phyloP scores from a whole-genome alignment of 768 basidiomycete species.

The Lenzites betulinus region DNA sequence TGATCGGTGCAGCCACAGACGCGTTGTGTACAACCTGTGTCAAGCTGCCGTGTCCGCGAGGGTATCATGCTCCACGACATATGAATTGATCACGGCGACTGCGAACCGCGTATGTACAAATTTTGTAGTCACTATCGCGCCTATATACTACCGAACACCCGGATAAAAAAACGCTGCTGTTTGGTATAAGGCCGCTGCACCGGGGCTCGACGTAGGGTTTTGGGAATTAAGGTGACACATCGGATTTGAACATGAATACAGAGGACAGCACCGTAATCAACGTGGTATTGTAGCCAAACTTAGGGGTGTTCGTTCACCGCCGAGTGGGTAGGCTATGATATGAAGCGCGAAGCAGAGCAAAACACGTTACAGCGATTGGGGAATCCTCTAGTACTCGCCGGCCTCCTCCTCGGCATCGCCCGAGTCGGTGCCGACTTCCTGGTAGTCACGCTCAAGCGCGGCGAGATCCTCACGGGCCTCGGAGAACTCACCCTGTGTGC shows the following conservation, averaged over 20 bases:
- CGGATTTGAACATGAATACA: conserved; percentile 15
- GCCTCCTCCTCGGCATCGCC: conserved; percentile 61
- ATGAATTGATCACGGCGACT: too few species aligned
- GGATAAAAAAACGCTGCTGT: too few species aligned
- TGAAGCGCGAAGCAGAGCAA: conserved; percentile 8
- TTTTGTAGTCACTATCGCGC: too few species aligned
- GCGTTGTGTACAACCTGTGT: too few species aligned
- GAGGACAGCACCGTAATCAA: conserved; percentile 18
- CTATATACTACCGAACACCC: too few species aligned
- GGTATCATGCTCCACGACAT: background rate
- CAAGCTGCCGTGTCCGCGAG: too few species aligned
- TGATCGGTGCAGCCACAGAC: too few species aligned
- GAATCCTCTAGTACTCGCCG: conserved; percentile 47
- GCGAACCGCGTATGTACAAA: too few species aligned
- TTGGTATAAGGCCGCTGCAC: too few species aligned
- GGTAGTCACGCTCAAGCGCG: conserved; percentile 94
- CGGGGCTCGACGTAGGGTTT: too few species aligned
- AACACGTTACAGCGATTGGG: background rate
- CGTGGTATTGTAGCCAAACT: conserved; percentile 24
- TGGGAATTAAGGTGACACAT: background rate
- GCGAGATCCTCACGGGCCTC: conserved; percentile 98
- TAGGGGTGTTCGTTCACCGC: conserved; percentile 14
- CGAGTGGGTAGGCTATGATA: conserved; percentile 20
- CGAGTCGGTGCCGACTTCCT: conserved; percentile 83
- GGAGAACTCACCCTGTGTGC: conserved; percentile 86